Percentiles rank a stretch among this genome's conserved stretches.
These are phyloP conservation scores for Paratinospora sagittata DNA, from an alignment of 164 flowering plant species.

Conservation along the genomic window DNA sequence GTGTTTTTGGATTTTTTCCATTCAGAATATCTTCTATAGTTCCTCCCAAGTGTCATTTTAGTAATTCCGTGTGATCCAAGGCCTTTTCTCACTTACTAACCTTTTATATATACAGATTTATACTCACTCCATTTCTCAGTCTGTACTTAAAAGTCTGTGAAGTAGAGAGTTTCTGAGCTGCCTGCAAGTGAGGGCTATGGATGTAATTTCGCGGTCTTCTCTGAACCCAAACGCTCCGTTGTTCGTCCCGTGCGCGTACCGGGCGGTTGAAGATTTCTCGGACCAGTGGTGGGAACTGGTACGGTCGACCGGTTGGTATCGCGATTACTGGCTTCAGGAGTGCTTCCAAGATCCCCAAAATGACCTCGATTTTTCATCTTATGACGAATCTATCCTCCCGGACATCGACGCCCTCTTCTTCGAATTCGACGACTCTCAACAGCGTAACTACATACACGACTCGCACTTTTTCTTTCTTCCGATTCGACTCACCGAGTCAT, in stretches of 20 bases:
- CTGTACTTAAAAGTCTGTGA: too few relatives aligned
- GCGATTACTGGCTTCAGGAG: slow-evolving; percentile 88
- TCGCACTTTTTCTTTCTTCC: too few relatives aligned
- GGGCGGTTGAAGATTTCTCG: slow-evolving; percentile 78
- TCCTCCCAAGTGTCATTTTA: background rate
- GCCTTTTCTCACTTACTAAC: background rate
- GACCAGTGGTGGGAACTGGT: slow-evolving; percentile 87
- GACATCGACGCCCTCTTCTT: slow-evolving; percentile 42
- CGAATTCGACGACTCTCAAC: slow-evolving; percentile 10
- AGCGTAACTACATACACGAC: slow-evolving; percentile 26
- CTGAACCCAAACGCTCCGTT: slow-evolving; percentile 82
- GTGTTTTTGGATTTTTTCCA: too few relatives aligned
- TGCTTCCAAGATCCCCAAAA: slow-evolving; percentile 55
- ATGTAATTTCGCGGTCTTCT: slow-evolving; percentile 35
- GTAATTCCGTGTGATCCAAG: background rate
- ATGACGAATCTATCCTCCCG: slow-evolving; percentile 33
- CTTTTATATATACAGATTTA: background rate
- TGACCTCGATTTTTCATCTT: slow-evolving; percentile 13
- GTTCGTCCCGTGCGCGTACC: slow-evolving; percentile 69
- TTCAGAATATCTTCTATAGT: too few relatives aligned
- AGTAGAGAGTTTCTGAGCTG: background rate
- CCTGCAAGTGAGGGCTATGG: slow-evolving; percentile 26
- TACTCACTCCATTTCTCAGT: too few relatives aligned
- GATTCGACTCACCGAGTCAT: background rate
- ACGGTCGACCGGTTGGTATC: slow-evolving; percentile 69